Evolutionary conservation across 2,329 filamentous ascomycete genomes (phyloP), one percentile per base, ranked within the genome.

Genomic region (Exophiala sideris): DNA sequence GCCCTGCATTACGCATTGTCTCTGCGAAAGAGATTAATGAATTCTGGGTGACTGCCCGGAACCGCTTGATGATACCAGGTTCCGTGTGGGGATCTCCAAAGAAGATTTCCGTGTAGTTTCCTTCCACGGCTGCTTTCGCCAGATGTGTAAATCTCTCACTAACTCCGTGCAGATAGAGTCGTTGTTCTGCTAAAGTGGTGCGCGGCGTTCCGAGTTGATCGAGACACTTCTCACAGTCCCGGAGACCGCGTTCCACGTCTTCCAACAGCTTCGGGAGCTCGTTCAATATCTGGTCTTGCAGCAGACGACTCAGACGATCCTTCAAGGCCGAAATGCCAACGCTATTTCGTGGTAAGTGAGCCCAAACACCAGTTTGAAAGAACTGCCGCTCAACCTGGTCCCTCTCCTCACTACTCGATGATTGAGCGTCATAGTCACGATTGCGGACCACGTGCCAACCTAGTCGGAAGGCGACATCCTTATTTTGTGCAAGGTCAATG

Each of bases 401-500:
- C 16, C 64, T 56, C 14, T 65, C 60, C 18, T 54, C 53, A 12
- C 52, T 32, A 29, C 52, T 51, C 9, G n/a, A 58, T 21, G 58
- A 38, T 11, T 50, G 52, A 33, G 51, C 48, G 21, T 59, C 36
- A 38, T 54, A 65, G 24, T 55, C 52, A 16, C 64, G 52, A 45
- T 67, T 68, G 32, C 55, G 57, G 29, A 68, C 45, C 5, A 67
- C 62, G 50, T 68, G 65, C 65, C 66, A 68, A 2, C 65, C 66
- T 16, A 68, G 62, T 11, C 48, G 45, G 39, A 68, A 66, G 4
- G 44, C 5, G 18, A 64, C 40, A 8, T 44, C 5, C 40, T 76
- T 65, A 38, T 79, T 77, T 21, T 63, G 62, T 1, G 73, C 66
- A 11, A 75, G 67, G 1, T 67, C 48, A 2, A 74, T 57, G 46